These are phyloP conservation scores for Tuber brumale DNA, from an alignment of 495 filamentous ascomycete genomes.

Conservation along the genomic window DNA sequence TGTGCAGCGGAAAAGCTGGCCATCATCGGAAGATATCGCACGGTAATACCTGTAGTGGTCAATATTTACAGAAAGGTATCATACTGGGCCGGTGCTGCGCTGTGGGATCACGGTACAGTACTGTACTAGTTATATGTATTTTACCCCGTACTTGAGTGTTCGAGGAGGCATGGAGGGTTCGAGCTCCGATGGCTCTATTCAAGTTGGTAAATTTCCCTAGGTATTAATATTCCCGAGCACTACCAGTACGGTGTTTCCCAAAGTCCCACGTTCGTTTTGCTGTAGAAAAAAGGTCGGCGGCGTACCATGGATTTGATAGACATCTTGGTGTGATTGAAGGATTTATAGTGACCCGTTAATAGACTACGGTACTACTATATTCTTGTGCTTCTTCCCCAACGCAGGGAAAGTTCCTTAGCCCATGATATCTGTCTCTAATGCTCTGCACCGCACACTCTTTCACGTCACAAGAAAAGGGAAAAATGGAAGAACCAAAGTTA, in stretches of 20 bases:
- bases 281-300: neutral
- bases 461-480: neutral
- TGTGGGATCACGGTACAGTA: neutral
- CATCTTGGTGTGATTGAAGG: neutral
- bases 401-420: neutral
- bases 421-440: neutral
- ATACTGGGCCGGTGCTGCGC: neutral
- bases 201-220: neutral
- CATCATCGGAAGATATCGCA: neutral
- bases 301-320: neutral
- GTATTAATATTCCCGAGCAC: neutral
- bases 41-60: neutral
- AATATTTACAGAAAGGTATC: neutral
- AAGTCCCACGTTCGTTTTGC: neutral
- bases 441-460: neutral
- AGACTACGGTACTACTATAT: neutral
- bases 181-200: neutral
- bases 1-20: neutral
- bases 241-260: neutral
- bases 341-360: neutral
- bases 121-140: neutral
- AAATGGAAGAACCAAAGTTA: neutral
- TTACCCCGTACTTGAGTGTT: neutral
- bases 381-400: neutral
- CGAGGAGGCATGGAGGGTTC: neutral